Base-by-base conservation (phyloP, 495 filamentous ascomycete genomes). In the Talaromyces thailandensis region DNA sequence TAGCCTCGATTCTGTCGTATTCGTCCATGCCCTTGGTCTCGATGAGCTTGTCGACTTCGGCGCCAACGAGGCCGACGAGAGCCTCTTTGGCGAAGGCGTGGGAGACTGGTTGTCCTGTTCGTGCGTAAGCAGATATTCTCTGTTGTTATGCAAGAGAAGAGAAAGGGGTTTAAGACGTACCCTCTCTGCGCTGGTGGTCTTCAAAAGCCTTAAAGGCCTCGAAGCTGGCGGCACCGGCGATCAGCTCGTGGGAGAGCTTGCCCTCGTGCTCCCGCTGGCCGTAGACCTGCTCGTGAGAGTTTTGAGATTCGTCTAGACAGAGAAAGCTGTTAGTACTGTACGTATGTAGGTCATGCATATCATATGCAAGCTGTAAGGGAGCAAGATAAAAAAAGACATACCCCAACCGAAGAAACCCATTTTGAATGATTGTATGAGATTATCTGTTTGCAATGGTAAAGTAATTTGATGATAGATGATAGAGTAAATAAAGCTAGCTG, bases 161-260 rank as follows among this genome's bases (percentile, higher is more conserved):
- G 63, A 40, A 12, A 53, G 64, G 50, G 16, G 11, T n/a, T n/a
- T n/a, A n/a, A n/a, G 29, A 51, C 78, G 52, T 80, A 87, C 87
- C 89, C 75, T 91, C 78, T 61, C 77, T 79, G 70, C 87, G 86
- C 76, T 91, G 86, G 62, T 85, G 76, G 72, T 92, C 85, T 74
- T 93, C 90, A 71, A 86, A 93, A 16, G 84, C 75, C 80, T 91
- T 90, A 82, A 94, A 87, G 62, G 82, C 90, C 65, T 84, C 89
- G 68, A 93, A 92, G 63, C 88, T 85, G 56, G 88, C 90, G 53
- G 84, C 90, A 56, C 88, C 88, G 68, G 86, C 88, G 59, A 92
- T 68, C 40, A 89, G 69, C 75, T 93, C 89, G 73, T 93, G 90
- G 65, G 82, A 82, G 69, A 91, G 74, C 69, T 84, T 81, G 69